phyloP scores from a whole-genome alignment of 495 filamentous ascomycete species.

The Elasticomyces elasticus region DNA sequence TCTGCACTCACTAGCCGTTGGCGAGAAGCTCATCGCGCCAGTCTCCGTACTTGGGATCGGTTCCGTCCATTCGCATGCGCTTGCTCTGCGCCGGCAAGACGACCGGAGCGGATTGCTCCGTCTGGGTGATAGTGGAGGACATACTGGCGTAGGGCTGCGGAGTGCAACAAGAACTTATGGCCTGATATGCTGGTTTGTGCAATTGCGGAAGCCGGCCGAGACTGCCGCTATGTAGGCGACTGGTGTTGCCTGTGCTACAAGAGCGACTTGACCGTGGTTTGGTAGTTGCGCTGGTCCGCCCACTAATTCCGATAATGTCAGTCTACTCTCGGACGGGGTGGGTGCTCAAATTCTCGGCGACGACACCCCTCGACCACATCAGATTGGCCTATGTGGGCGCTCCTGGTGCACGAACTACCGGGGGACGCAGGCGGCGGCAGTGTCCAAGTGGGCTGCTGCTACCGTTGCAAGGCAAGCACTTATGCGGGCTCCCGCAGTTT shows the following conservation, averaged over 20 bases:
- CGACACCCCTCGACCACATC: not conserved
- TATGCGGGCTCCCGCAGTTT: too few species aligned
- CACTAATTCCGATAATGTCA: not conserved
- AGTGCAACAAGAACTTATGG: not conserved
- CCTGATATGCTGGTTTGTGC: not conserved
- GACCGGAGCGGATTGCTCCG: not conserved
- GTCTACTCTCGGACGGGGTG: not conserved
- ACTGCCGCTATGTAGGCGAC: not conserved
- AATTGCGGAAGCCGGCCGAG: not conserved
- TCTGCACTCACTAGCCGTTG: conserved; percentile 28
- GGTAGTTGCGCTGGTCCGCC: not conserved
- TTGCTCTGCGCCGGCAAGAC: not conserved
- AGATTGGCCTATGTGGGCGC: not conserved
- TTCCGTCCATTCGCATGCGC: conserved; percentile 11
- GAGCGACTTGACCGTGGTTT: not conserved
- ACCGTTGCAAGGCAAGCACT: too few species aligned
- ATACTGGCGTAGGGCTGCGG: not conserved
- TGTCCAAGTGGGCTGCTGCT: too few species aligned
- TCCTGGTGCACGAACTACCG: not conserved
- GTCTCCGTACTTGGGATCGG: conserved; percentile 11
- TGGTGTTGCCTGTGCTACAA: not conserved
- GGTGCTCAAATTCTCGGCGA: not conserved
- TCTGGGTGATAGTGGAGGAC: conserved; percentile 8
- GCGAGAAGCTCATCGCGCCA: conserved; percentile 30
- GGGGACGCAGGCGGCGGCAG: not conserved